Evolutionary conservation across 2,329 filamentous ascomycete genomes (phyloP), one percentile per base, ranked within the genome.

Genomic region (Penicillium sp.): DNA sequence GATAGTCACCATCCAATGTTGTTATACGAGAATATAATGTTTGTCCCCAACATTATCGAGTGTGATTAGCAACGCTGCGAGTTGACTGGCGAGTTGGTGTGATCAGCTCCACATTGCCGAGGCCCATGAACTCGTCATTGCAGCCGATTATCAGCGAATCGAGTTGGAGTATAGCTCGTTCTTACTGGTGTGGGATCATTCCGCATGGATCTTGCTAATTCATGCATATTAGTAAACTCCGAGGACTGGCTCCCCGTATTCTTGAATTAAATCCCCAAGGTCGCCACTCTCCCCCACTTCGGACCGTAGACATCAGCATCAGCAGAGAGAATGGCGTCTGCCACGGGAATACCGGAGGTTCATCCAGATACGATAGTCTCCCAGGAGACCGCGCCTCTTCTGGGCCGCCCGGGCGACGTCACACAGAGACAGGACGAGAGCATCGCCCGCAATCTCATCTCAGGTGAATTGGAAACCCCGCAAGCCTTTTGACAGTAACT

Each of bases 361-460:
- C 71, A 73, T 56, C 71, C 74, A 45, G 69, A 74, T 50, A 66
- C 69, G 51, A 62, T 68, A 56, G 40, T 66, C 54, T 61, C 63
- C 18, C 71, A 71, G 38, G 87, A 90, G 65, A 79, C 86, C 46
- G 85, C 89, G 64, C 89, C 88, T 58, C 76, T 92, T 47, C 77
- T 92, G 28, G 88, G 87, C 47, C 76, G 79, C 44, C 79, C 84
- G 39, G 89, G 89, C 42, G 89, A 92, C 74, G 89, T 83, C 9
- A 81, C 83, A 44, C 90, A 95, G 75, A 75, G 76, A 52, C 81
- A 86, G 33, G 80, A 81, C 14, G 79, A 82, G 53, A 77, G 83
- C 22, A 78, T 95, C 47, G 76, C 82, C 55, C 78, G 79, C 62
- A 96, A 96, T 65, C 78, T 95, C 36, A 76, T 87, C 56, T 81